Percentiles rank a stretch among this genome's conserved stretches.
These are phyloP conservation scores for Neckera pumila DNA, from an alignment of 225 moss, liverwort and hornwort species.

Conservation along the genomic window DNA sequence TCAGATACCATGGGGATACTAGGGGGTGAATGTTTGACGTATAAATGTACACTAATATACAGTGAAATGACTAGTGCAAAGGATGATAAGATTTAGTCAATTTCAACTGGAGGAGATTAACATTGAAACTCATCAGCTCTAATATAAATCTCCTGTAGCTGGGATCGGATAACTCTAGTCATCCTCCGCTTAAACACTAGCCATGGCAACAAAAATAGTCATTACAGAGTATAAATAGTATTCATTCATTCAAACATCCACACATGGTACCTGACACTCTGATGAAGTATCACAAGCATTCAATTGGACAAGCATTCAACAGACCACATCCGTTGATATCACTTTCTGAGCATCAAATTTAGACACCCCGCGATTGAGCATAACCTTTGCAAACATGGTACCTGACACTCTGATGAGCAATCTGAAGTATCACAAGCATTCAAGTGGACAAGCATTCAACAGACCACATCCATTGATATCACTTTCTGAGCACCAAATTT, in stretches of 20 bases:
- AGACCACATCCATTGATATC: not conserved
- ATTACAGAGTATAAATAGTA: not conserved
- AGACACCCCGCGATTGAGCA: not conserved
- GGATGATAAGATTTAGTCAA: not conserved
- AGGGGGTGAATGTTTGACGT: not conserved
- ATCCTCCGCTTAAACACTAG: not conserved
- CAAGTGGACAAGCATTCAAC: not conserved
- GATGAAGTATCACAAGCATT: not conserved
- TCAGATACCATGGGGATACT: not conserved
- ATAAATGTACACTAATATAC: not conserved
- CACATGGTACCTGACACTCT: not conserved
- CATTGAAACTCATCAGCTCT: not conserved
- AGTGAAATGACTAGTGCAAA: not conserved
- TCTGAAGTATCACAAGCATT: not conserved
- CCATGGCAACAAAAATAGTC: not conserved
- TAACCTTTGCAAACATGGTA: not conserved
- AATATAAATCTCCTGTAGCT: not conserved
- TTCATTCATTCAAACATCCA: not conserved
- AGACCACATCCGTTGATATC: not conserved
- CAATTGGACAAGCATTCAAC: not conserved
- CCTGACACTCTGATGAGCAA: not conserved
- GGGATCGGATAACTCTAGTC: not conserved
- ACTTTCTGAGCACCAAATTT: not conserved
- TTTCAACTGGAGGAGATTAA: not conserved
- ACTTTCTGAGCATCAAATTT: not conserved